phyloP scores from a whole-genome alignment of 495 filamentous ascomycete species.

The Hypoxylon rickii region DNA sequence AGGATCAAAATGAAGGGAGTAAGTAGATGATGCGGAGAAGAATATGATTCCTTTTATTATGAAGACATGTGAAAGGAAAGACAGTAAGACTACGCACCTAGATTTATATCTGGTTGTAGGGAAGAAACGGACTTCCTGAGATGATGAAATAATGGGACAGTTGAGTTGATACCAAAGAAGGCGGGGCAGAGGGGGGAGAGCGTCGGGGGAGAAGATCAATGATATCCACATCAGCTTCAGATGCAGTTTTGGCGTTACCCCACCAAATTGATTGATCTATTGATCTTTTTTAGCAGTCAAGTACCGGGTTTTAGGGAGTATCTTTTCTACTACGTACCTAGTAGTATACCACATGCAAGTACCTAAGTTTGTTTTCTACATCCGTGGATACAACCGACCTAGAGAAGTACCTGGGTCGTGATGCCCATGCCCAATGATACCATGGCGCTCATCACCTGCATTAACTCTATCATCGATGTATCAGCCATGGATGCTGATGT shows the following conservation, averaged over 20 bases:
- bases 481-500: no score
- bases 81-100: slow-evolving; percentile 36
- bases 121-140: slow-evolving; percentile 11
- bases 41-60: slow-evolving; percentile 4
- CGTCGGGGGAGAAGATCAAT: background rate
- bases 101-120: slow-evolving; percentile 9
- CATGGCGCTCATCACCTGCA: no score
- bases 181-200: slow-evolving; percentile 24
- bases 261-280: no score
- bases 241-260: slow-evolving; percentile 25
- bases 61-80: slow-evolving; percentile 26
- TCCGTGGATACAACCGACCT: slow-evolving; percentile 1
- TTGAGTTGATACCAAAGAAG: slow-evolving; percentile 30
- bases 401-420: slow-evolving; percentile 1
- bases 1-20: slow-evolving; percentile 10
- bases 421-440: slow-evolving; percentile 24
- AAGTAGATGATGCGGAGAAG: background rate
- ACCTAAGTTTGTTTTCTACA: slow-evolving; percentile 1
- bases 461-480: no score
- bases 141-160: slow-evolving; percentile 24
- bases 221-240: slow-evolving; percentile 29
- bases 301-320: background rate
- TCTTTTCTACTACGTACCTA: background rate
- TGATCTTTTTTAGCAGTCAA: no score
- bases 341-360: slow-evolving; percentile 24